Evolutionary conservation across 1,139 yeast genomes (phyloP).

Genomic region (Pichia inconspicua): DNA sequence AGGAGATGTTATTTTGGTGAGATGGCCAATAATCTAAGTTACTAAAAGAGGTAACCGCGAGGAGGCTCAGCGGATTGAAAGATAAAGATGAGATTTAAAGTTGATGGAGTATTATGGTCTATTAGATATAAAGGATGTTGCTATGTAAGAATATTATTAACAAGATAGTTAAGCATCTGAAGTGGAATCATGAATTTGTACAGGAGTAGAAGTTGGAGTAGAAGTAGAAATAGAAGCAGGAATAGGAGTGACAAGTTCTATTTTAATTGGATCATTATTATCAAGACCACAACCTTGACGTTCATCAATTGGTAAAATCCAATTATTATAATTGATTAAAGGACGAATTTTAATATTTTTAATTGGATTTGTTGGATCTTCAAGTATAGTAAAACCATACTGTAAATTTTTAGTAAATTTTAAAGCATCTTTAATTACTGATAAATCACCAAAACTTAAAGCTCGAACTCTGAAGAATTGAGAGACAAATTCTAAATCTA

Average conservation of each 20-base stretch:
- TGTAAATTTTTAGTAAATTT: constrained; percentile 37
- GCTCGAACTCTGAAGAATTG: constrained; percentile 67
- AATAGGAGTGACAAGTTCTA: background rate
- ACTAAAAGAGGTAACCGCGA: no score
- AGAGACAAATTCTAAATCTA: constrained; percentile 55
- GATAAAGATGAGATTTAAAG: no score
- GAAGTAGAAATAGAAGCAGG: no score
- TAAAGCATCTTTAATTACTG: constrained; percentile 40
- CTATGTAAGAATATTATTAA: no score
- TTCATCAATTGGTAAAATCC: constrained; percentile 44
- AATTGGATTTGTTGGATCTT: constrained; percentile 1
- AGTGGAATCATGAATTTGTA: no score
- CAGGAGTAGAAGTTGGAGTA: no score
- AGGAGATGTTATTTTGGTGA: no score
- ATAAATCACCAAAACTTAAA: constrained; percentile 42
- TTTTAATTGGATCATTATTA: constrained; percentile 13
- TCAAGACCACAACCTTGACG: constrained; percentile 33
- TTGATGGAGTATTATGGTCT: no score
- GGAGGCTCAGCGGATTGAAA: no score
- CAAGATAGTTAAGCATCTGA: no score
- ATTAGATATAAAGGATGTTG: no score
- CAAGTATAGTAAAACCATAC: constrained; percentile 23
- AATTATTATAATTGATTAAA: constrained; percentile 33
- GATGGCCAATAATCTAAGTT: no score
- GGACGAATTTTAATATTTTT: constrained; percentile 36